phyloP scores from a whole-genome alignment of 2,329 filamentous ascomycete genomes.

The Talaromyces amestolkiae region DNA sequence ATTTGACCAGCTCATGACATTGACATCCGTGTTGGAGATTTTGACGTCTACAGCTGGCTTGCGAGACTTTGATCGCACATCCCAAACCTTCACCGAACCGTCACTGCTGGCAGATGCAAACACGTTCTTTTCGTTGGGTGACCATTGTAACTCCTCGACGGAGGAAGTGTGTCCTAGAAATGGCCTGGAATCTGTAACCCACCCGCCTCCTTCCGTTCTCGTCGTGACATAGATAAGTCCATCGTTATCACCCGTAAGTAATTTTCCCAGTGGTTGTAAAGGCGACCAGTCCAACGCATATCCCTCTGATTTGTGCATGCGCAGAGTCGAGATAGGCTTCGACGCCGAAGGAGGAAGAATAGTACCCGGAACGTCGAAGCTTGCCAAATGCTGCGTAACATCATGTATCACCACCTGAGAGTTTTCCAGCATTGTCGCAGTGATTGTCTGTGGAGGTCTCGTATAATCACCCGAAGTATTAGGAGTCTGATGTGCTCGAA shows the following conservation, averaged over 20 bases:
- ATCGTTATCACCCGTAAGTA: slow-evolving; percentile 87
- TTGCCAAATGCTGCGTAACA: slow-evolving; percentile 80
- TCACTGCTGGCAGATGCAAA: slow-evolving; percentile 94
- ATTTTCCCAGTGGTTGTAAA: slow-evolving; percentile 72
- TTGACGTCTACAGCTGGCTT: slow-evolving; percentile 84
- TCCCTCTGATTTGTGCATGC: slow-evolving; percentile 88
- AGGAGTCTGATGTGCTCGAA: slow-evolving; percentile 79
- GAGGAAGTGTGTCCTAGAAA: slow-evolving; percentile 82
- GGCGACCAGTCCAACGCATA: slow-evolving; percentile 98
- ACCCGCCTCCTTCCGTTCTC: slow-evolving; percentile 80
- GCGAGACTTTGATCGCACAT: slow-evolving; percentile 84
- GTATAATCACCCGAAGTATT: slow-evolving; percentile 62
- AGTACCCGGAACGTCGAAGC: slow-evolving; percentile 86
- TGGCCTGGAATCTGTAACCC: slow-evolving; percentile 78
- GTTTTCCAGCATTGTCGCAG: slow-evolving; percentile 90
- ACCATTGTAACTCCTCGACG: slow-evolving; percentile 96
- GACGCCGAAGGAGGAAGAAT: slow-evolving; percentile 77
- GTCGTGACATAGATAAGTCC: slow-evolving; percentile 88
- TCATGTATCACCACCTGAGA: slow-evolving; percentile 89
- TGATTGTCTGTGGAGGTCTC: slow-evolving; percentile 74
- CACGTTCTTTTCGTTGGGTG: slow-evolving; percentile 84
- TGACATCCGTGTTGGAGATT: slow-evolving; percentile 82
- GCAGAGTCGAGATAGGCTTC: slow-evolving; percentile 81
- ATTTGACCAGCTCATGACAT: slow-evolving; percentile 92
- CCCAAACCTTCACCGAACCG: slow-evolving; percentile 94